Base-by-base conservation (phyloP, 176 grass and related monocot genomes). In the Triticum timopheevii region DNA sequence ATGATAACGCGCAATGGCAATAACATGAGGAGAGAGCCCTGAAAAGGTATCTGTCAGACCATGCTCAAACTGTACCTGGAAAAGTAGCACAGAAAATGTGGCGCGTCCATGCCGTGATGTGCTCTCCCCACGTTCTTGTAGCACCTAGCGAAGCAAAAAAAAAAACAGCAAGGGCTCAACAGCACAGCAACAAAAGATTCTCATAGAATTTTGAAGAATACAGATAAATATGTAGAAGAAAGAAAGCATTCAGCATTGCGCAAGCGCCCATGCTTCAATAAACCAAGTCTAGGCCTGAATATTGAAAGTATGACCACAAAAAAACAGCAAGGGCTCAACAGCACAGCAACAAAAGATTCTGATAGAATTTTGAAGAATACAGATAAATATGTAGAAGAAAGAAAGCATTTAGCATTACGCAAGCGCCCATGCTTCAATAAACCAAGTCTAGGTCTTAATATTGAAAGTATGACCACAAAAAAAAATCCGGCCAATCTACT, bases 111-210 rank as follows among this genome's bases (percentile, higher is more conserved):
- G 90, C 33, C 97, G 97, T 81, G 97, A 99, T 13, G 97, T 99
- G 83, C 89, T 99, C 90, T 99, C 97, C 61, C 97, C 89, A 83
- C 97, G 94, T 86, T 99, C 97, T 94, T 99, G 97, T 39, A 99
- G 87, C 52, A 99, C 93, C 97, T 86, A 66, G 42, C 79, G 62
- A 67, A 79, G 73, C 56, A 82, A 68, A 87, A 77, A 61, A 28
- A 28, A 31, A 89, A 78, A 62, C 25, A 80, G 59, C 35, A 86
- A 70, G 35, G 78, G n/a, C 50, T 88, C 59, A 85, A 81, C n/a
- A 80, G 13, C 16, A 65, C 63, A 81, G 30, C 19, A 40, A 63
- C 49, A 86, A 77, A 82, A 17, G 7, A 82, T 27, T 40, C 65
- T 33, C 3, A 65, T 23, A 20, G 34, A 58, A 13, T 67, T 8